A percentile compares a stretch with the other conserved stretches of the same genome.
These are phyloP conservation scores for Lolium multiflorum DNA, from an alignment of 176 grass and related monocot genomes.

Conservation along the genomic window DNA sequence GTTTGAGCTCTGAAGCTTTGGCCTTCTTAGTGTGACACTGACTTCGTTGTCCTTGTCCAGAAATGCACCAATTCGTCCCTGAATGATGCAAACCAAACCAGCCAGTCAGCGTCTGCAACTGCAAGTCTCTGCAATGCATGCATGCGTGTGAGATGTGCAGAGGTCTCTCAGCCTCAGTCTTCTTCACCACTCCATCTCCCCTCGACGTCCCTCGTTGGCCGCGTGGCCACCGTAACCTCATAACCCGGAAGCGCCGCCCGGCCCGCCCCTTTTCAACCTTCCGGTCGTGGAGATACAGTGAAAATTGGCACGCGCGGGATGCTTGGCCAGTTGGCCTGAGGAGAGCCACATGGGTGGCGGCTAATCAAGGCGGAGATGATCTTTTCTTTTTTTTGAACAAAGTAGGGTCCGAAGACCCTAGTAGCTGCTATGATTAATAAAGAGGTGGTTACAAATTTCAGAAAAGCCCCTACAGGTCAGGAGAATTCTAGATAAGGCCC, in stretches of 20 bases:
- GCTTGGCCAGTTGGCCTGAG: constrained; percentile 18
- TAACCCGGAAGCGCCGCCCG: not conserved
- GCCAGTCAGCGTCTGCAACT: not conserved
- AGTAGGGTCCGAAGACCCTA: too few species aligned
- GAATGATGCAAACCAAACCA: not conserved
- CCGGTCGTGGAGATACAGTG: not conserved
- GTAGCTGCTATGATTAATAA: too few species aligned
- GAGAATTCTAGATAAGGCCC: too few species aligned
- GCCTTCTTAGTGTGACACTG: not conserved
- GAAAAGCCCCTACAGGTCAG: too few species aligned
- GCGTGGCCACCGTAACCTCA: constrained; percentile 9
- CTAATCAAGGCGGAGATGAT: not conserved
- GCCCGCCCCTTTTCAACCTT: not conserved
- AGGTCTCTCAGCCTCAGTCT: too few species aligned
- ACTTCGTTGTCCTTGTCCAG: not conserved
- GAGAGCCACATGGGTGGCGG: constrained; percentile 38
- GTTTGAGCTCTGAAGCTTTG: not conserved
- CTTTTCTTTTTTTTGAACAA: too few species aligned
- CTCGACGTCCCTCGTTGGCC: not conserved
- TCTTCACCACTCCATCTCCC: not conserved
- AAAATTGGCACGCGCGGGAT: constrained; percentile 6
- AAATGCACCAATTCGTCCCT: too few species aligned
- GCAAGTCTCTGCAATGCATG: too few species aligned
- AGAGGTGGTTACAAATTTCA: too few species aligned
- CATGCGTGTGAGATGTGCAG: not conserved